These are phyloP conservation scores for Xylariales sp. DNA, from an alignment of 2,329 filamentous ascomycete genomes.

Conservation along the genomic window DNA sequence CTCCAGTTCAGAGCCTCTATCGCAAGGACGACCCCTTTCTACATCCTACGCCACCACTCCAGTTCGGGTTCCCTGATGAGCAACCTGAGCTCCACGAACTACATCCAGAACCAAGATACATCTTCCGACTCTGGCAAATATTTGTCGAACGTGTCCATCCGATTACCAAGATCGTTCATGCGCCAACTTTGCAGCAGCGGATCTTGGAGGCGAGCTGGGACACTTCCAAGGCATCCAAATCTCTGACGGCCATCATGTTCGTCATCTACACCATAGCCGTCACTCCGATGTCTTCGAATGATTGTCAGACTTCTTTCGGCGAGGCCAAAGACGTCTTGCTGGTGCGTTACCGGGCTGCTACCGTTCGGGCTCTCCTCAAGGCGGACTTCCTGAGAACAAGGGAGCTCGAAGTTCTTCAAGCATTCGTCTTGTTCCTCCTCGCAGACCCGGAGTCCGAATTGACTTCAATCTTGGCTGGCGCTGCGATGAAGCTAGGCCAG, in stretches of 20 bases:
- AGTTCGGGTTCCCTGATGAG: not conserved
- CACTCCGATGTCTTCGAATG: not conserved
- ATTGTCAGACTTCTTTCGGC: not conserved
- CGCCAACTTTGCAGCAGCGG: not conserved
- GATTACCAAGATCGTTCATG: not conserved
- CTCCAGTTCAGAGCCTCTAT: not conserved
- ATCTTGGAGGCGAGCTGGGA: not conserved
- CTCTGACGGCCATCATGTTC: not conserved
- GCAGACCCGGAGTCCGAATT: not conserved
- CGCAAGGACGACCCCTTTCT: not conserved
- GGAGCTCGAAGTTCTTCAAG: not conserved
- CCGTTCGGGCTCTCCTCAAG: not conserved
- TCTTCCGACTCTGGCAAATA: not conserved
- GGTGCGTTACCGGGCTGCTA: not conserved
- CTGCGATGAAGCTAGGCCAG: not conserved
- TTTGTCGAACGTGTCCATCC: not conserved
- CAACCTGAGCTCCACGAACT: not conserved
- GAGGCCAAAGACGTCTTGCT: not conserved
- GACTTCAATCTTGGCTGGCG: not conserved
- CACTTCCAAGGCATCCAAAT: not conserved
- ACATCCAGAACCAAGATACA: not conserved
- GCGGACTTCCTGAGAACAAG: not conserved
- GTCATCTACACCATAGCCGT: not conserved
- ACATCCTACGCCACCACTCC: not conserved
- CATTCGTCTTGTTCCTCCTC: not conserved